Evolutionary conservation across 495 filamentous ascomycete species (phyloP).

Genomic region (Jackrogersella minutella): DNA sequence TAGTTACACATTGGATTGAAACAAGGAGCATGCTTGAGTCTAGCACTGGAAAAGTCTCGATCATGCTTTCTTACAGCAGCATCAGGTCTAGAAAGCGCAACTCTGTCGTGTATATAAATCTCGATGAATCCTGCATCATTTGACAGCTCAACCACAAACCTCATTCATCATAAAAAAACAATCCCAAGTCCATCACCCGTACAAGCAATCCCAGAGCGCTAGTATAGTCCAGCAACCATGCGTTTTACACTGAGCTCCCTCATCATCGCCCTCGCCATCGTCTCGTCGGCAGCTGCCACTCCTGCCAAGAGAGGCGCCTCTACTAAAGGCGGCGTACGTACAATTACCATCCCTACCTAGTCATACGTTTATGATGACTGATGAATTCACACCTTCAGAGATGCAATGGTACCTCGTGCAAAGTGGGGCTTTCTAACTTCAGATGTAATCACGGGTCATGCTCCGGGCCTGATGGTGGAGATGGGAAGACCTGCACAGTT

Average conservation of each 20-base stretch:
- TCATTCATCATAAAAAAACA: not conserved
- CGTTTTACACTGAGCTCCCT: slow-evolving; percentile 8
- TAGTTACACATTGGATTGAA: not conserved
- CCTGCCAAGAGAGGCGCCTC: not conserved
- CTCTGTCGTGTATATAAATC: not conserved
- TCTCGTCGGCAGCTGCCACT: slow-evolving; percentile 2
- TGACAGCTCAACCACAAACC: not conserved
- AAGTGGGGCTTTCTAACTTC: not conserved
- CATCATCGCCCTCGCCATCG: slow-evolving; percentile 1
- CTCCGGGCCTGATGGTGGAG: not conserved
- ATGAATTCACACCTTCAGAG: not conserved
- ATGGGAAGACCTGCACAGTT: not conserved
- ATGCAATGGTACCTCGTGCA: slow-evolving; percentile 16
- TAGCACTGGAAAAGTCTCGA: not conserved
- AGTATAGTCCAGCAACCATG: not conserved
- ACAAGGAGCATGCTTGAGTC: not conserved
- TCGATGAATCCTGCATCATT: not conserved
- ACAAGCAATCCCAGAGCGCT: not conserved
- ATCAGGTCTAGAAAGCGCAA: not conserved
- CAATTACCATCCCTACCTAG: not conserved
- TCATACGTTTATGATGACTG: not conserved
- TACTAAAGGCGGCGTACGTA: not conserved
- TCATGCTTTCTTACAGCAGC: not conserved
- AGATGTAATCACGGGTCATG: not conserved
- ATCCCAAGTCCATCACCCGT: not conserved